A percentile compares a stretch with the other conserved stretches of the same genome.
These are phyloP conservation scores for Chalciporus pseudorubinellus DNA, from an alignment of 768 basidiomycete species.

Conservation along the genomic window DNA sequence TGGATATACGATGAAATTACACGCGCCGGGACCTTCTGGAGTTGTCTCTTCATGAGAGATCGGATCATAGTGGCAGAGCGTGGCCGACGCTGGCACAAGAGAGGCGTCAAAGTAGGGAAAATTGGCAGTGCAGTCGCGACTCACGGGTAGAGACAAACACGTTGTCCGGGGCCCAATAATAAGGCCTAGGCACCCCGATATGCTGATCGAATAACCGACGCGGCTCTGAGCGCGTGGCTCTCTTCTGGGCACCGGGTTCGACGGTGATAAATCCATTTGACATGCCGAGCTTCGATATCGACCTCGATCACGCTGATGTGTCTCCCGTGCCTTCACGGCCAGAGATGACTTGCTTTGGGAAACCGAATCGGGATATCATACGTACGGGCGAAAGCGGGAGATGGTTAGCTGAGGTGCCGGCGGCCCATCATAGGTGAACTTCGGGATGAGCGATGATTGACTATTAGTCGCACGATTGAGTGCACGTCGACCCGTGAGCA, in stretches of 20 bases:
- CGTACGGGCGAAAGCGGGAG: slow-evolving; percentile 10
- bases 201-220: slow-evolving; percentile 18
- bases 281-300: slow-evolving; percentile 14
- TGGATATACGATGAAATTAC: background rate
- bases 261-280: slow-evolving; percentile 16
- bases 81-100: background rate
- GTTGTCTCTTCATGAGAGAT: no score
- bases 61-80: background rate
- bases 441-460: background rate
- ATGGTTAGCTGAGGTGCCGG: slow-evolving; percentile 10
- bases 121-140: background rate
- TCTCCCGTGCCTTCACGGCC: slow-evolving; percentile 15
- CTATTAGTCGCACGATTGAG: slow-evolving; percentile 4
- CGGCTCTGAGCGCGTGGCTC: slow-evolving; percentile 20
- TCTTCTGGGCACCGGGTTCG: slow-evolving; percentile 12
- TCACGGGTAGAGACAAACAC: slow-evolving; percentile 10
- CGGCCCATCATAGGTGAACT: background rate
- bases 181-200: slow-evolving; percentile 11
- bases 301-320: slow-evolving; percentile 23
- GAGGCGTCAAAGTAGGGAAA: slow-evolving; percentile 13
- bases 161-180: no score
- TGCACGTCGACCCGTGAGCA: slow-evolving; percentile 7
- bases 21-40: background rate
- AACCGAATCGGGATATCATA: slow-evolving; percentile 11
- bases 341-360: slow-evolving; percentile 21